phyloP scores from a whole-genome alignment of 2,329 filamentous ascomycete species.

The Cladosporium sp. region DNA sequence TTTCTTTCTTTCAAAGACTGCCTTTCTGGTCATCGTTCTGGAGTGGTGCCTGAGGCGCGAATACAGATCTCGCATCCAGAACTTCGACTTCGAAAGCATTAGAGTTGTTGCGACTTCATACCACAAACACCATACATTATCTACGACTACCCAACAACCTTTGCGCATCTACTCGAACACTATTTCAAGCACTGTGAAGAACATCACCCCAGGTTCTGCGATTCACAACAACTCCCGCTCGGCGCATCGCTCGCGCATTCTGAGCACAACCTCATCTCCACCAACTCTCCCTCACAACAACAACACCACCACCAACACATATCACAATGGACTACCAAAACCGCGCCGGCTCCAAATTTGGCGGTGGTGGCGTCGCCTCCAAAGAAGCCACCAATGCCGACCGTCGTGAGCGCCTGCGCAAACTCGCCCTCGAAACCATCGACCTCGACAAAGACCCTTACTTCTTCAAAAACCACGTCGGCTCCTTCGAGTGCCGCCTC shows the following conservation, averaged over 20 bases:
- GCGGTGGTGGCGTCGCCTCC: conserved; percentile 93
- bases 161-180: background rate
- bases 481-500: conserved; percentile 94
- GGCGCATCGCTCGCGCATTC: conserved; percentile 1
- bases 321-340: conserved; percentile 61
- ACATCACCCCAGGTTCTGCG: background rate
- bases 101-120: background rate
- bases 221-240: background rate
- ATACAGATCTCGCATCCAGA: background rate
- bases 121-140: background rate
- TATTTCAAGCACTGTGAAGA: background rate
- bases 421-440: conserved; percentile 97
- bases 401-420: conserved; percentile 93
- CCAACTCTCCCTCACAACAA: background rate
- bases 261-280: background rate
- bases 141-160: background rate
- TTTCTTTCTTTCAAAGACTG: background rate
- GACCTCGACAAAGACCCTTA: conserved; percentile 99
- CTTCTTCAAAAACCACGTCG: conserved; percentile 99
- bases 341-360: conserved; percentile 95
- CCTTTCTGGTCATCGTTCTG: background rate
- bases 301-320: background rate
- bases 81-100: background rate
- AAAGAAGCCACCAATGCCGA: conserved; percentile 93
- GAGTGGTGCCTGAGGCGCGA: background rate